Evolutionary conservation across 2,329 filamentous ascomycete species (phyloP).

Genomic region (Colletotrichum eremochloae): DNA sequence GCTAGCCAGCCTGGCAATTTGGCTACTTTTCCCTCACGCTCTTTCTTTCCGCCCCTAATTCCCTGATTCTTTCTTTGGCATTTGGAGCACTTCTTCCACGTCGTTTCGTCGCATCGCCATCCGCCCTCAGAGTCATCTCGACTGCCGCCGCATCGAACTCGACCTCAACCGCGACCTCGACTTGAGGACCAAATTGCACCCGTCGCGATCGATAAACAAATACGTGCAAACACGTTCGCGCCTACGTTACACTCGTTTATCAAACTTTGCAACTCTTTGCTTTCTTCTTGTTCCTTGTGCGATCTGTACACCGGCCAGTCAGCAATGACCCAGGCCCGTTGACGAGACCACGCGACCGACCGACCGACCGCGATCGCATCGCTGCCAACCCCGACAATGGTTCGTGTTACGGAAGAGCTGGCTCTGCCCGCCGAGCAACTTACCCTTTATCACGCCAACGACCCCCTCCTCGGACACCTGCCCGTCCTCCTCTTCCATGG

Average conservation of each 20-base stretch:
- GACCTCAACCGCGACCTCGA: neutral
- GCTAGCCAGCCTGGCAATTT: constrained; percentile 38
- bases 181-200: constrained; percentile 19
- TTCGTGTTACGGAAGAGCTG: constrained; percentile 83
- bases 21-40: constrained; percentile 37
- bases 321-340: constrained; percentile 48
- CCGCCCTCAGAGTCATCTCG: constrained; percentile 13
- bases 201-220: constrained; percentile 20
- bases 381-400: constrained; percentile 72
- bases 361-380: constrained; percentile 24
- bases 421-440: constrained; percentile 85
- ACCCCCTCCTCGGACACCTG: constrained; percentile 84
- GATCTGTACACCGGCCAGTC: constrained; percentile 31
- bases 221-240: neutral
- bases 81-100: neutral
- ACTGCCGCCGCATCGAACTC: constrained; percentile 27
- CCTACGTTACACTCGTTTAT: constrained; percentile 31
- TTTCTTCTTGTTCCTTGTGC: constrained; percentile 25
- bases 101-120: constrained; percentile 26
- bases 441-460: constrained; percentile 89
- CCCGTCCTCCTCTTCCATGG: constrained; percentile 93
- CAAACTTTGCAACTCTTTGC: constrained; percentile 4
- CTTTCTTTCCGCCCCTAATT: constrained; percentile 30
- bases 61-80: constrained; percentile 9
- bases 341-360: constrained; percentile 42